Evolutionary conservation across 148 eudicot species (phyloP).

Genomic region (Heliamphora exappendiculata): DNA sequence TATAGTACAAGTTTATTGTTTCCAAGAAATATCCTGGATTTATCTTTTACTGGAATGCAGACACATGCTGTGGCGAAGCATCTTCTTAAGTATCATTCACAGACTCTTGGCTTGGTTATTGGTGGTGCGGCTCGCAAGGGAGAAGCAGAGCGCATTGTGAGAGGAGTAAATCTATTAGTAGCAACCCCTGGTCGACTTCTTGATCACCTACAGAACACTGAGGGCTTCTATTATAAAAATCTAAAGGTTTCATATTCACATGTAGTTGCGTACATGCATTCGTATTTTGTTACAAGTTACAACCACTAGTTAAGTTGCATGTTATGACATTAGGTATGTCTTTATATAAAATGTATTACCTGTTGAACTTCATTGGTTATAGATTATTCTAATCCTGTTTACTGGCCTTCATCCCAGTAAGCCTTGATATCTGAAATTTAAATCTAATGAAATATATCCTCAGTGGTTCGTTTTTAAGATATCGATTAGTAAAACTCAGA

Average conservation of each 20-base stretch:
- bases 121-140: slow-evolving; percentile 73
- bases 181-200: slow-evolving; percentile 96
- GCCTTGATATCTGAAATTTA: too few relatives aligned
- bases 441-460: too few relatives aligned
- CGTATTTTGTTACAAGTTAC: neutral
- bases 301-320: neutral
- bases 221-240: slow-evolving; percentile 70
- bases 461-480: too few relatives aligned
- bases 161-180: slow-evolving; percentile 75
- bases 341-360: neutral
- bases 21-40: neutral
- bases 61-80: slow-evolving; percentile 84
- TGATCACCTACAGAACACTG: slow-evolving; percentile 83
- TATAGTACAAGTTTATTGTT: neutral
- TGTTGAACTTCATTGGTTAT: neutral
- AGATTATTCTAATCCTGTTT: neutral
- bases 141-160: slow-evolving; percentile 78
- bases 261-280: neutral
- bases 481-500: neutral
- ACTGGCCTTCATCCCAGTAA: too few relatives aligned
- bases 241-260: slow-evolving; percentile 41
- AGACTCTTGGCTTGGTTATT: slow-evolving; percentile 77
- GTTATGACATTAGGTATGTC: too few relatives aligned
- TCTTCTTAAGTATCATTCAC: slow-evolving; percentile 80
- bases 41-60: slow-evolving; percentile 30